Evolutionary conservation across 2,329 filamentous ascomycete genomes (phyloP), one percentile per base, ranked within the genome.

Genomic region (Epichloe aotearoae): DNA sequence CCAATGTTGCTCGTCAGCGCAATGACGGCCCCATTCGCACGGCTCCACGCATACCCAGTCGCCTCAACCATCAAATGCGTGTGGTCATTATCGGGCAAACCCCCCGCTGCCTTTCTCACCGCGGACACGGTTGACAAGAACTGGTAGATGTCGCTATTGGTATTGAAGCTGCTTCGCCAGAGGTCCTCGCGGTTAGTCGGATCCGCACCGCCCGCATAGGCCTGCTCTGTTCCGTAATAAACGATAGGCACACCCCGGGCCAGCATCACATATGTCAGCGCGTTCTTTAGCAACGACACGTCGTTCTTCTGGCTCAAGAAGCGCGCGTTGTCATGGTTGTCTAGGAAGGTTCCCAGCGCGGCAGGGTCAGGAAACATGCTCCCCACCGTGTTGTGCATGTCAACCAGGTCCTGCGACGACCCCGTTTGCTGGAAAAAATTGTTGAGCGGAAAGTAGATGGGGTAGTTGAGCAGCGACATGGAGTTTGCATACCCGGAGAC

Each of bases 191-290:
- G 75, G 57, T 75, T 74, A 47, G 69, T 71, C 0, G 71, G 65
- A 8, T 76, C 76, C 44, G 64, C 65, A 38, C 62, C 68, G n/a
- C 69, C 70, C 2, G 67, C 61, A 60, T 73, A 80, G 53, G 75
- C 77, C 58, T 84, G 81, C 63, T 84, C 82, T 54, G 81, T 77
- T 30, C 81, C 82, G 56, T 82, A 74, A 63, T 84, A 85, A 36
- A 84, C 70, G 50, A 83, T 78, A 1, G 80, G 80, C 39, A 84
- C 77, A 19, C 81, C 81, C 50, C 82, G 71, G 2, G 69, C 68
- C 17, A 84, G 72, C 33, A 84, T 72, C n/a, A 75, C 76, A 58
- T 78, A 83, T 0, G 78, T 71, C 40, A 84, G 68, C 5, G 76
- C 71, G 57, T 84, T 84, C 62, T 79, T 77, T 44, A 79, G 74